Evolutionary conservation across 2,329 filamentous ascomycete species (phyloP).

Genomic region (Myriosclerotinia duriaeana): DNA sequence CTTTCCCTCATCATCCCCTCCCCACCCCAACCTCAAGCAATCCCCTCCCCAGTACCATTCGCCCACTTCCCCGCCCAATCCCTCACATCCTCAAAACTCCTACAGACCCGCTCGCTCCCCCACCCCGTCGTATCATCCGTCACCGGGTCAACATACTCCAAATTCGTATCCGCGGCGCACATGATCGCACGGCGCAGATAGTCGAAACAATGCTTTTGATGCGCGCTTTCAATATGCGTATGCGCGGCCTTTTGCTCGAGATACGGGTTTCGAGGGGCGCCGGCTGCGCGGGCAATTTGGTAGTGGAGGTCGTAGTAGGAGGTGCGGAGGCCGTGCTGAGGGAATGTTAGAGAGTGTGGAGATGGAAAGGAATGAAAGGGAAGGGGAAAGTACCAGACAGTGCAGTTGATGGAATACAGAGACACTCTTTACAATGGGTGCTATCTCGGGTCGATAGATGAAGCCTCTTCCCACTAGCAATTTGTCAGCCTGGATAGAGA

Average conservation of each 20-base stretch:
- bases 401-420: conserved; percentile 30
- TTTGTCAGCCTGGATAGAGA: not conserved
- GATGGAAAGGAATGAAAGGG: not conserved
- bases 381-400: conserved; percentile 23
- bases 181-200: conserved; percentile 28
- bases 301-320: conserved; percentile 12
- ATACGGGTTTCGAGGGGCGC: not conserved
- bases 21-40: not conserved
- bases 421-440: conserved; percentile 6
- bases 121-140: conserved; percentile 26
- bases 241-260: conserved; percentile 12
- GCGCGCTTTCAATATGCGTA: conserved; percentile 6
- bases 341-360: too few species aligned
- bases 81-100: conserved; percentile 26
- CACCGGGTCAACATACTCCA: conserved; percentile 23
- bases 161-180: conserved; percentile 27
- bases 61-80: conserved; percentile 24
- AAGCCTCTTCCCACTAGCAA: conserved; percentile 13
- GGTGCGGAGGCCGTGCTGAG: conserved; percentile 15
- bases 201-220: conserved; percentile 28
- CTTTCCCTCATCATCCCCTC: too few species aligned
- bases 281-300: not conserved
- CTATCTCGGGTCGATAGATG: conserved; percentile 14
- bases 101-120: conserved; percentile 26
- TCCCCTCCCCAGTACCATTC: conserved; percentile 13